Conservation (phyloP, 2,329 filamentous ascomycete species). For the Sporothrix curviconia region DNA sequence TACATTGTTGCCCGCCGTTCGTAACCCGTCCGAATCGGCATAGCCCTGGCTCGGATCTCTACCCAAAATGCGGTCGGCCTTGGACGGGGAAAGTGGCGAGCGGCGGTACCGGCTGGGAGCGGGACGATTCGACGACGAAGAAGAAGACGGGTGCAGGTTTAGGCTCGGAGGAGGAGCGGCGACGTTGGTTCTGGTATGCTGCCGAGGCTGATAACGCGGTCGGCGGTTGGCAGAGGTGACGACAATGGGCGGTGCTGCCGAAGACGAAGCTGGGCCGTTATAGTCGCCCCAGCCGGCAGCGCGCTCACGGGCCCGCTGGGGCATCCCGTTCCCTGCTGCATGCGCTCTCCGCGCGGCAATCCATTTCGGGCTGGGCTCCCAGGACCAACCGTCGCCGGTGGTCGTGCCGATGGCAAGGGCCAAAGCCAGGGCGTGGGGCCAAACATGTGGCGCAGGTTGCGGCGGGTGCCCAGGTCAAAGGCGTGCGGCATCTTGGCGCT, state of each 20-base stretch:
- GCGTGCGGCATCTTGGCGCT: conserved; percentile 83
- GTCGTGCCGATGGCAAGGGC: conserved; percentile 75
- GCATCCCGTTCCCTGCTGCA: conserved; percentile 52
- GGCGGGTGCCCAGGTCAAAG: conserved; percentile 80
- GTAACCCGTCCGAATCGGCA: conserved; percentile 33
- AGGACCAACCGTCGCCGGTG: conserved; percentile 86
- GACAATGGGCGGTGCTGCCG: background rate
- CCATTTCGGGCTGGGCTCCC: conserved; percentile 82
- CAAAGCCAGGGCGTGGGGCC: conserved; percentile 67
- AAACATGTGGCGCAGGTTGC: conserved; percentile 76
- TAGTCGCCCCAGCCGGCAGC: conserved; percentile 59
- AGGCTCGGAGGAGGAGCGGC: background rate
- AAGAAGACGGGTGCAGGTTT: background rate
- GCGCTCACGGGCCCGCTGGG: conserved; percentile 57
- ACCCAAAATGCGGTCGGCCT: conserved; percentile 53
- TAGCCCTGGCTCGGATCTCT: conserved; percentile 48
- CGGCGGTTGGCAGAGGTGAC: conserved; percentile 11
- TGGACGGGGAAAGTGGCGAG: conserved; percentile 26
- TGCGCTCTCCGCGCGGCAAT: conserved; percentile 59
- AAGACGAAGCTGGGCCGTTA: conserved; percentile 20
- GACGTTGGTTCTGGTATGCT: background rate
- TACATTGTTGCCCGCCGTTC: conserved; percentile 27
- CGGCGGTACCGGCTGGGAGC: conserved; percentile 14
- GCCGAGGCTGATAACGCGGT: conserved; percentile 2
- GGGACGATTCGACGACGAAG: background rate